Evolutionary conservation across 495 filamentous ascomycete genomes (phyloP).

Genomic region (Penicillium verhagenii): DNA sequence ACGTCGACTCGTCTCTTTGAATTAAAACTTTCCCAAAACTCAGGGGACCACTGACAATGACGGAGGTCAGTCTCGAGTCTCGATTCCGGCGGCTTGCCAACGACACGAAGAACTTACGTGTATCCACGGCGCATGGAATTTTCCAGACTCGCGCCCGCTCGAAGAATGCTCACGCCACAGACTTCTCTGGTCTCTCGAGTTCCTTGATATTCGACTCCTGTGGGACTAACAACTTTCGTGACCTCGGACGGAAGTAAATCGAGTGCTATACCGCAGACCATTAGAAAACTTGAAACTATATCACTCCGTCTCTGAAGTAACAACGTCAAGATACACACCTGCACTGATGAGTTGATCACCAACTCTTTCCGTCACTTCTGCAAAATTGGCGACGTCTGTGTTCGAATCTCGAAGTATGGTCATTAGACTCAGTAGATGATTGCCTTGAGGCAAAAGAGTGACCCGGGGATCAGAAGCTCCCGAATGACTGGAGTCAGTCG

Average conservation of each 20-base stretch:
- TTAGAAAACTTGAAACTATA: too few species aligned
- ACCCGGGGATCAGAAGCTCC: neutral
- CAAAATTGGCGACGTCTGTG: constrained; percentile 5
- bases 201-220: constrained; percentile 9
- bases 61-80: too few species aligned
- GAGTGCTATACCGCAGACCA: neutral
- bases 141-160: constrained; percentile 16
- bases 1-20: constrained; percentile 14
- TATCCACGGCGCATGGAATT: constrained; percentile 11
- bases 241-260: constrained; percentile 5
- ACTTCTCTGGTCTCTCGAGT: neutral
- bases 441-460: constrained; percentile 8
- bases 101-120: neutral
- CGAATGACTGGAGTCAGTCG: neutral
- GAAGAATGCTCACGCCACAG: constrained; percentile 16
- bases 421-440: constrained; percentile 14
- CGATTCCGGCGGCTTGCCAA: too few species aligned
- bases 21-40: constrained; percentile 17
- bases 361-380: constrained; percentile 5
- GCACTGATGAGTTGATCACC: constrained; percentile 14
- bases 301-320: too few species aligned
- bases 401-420: constrained; percentile 12
- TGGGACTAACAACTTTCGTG: constrained; percentile 8
- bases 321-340: constrained; percentile 1
- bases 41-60: constrained; percentile 3